phyloP scores from a whole-genome alignment of 2,329 filamentous ascomycete genomes.

The Cordyceps fumosorosea region DNA sequence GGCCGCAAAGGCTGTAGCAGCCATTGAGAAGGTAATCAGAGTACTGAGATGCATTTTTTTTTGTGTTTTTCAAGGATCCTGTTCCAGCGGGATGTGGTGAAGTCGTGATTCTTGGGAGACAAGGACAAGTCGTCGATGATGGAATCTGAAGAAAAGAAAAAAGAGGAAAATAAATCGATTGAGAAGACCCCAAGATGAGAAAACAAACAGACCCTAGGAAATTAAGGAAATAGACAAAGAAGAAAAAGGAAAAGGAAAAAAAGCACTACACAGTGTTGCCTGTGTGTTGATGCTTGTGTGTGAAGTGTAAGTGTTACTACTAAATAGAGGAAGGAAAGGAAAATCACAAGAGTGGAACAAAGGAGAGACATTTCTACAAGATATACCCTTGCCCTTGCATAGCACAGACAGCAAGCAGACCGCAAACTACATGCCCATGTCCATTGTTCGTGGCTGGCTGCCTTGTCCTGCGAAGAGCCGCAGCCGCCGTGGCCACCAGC shows the following conservation, averaged over 20 bases:
- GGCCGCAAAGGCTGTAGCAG: constrained; percentile 39
- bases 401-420: background rate
- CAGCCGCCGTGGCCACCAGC: constrained; percentile 4
- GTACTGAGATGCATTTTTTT: constrained; percentile 45
- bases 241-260: constrained; percentile 5
- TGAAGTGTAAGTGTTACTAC: background rate
- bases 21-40: constrained; percentile 39
- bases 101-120: background rate
- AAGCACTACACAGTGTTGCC: background rate
- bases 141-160: constrained; percentile 5
- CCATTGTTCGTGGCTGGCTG: no score
- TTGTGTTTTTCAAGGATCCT: constrained; percentile 16
- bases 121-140: constrained; percentile 6
- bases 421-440: background rate
- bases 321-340: background rate
- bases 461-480: background rate
- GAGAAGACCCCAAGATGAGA: constrained; percentile 14
- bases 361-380: constrained; percentile 6
- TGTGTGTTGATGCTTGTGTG: background rate
- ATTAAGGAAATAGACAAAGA: constrained; percentile 18
- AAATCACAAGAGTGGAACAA: background rate
- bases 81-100: constrained; percentile 4
- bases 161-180: background rate
- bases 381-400: constrained; percentile 4
- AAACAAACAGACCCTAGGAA: constrained; percentile 17